Evolutionary conservation across 2,329 filamentous ascomycete genomes (phyloP).

Genomic region (Colletotrichum plurivorum): DNA sequence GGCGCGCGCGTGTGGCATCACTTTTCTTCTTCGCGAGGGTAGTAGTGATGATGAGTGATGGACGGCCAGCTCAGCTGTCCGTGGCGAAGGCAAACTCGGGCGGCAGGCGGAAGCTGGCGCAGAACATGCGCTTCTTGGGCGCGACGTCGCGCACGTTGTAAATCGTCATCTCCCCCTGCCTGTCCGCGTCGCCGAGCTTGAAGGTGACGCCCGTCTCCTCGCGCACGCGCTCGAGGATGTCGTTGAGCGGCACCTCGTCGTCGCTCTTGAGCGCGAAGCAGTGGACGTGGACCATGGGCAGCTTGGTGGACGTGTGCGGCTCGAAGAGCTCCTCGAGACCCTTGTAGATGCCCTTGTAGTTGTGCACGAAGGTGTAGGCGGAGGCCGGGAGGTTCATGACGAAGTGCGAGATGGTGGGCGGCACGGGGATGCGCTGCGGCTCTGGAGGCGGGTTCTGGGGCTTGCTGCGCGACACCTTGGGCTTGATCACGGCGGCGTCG

Average conservation of each 20-base stretch:
- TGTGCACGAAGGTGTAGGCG: conserved; percentile 84
- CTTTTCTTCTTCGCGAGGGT: no score
- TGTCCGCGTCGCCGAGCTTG: conserved; percentile 60
- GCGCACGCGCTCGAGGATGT: conserved; percentile 59
- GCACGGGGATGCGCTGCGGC: conserved; percentile 67
- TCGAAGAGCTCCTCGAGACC: conserved; percentile 76
- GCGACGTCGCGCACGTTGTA: conserved; percentile 88
- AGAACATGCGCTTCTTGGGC: conserved; percentile 97
- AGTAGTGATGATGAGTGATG: no score
- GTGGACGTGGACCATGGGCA: conserved; percentile 94
- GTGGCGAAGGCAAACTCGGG: conserved; percentile 82
- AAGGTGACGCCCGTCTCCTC: conserved; percentile 58
- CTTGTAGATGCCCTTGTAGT: conserved; percentile 86
- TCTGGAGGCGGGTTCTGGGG: conserved; percentile 52
- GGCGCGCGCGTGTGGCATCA: background rate
- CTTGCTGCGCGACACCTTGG: conserved; percentile 59
- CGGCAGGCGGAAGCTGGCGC: conserved; percentile 91
- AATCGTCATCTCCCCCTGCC: conserved; percentile 67
- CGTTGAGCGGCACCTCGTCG: conserved; percentile 74
- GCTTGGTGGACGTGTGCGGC: conserved; percentile 68
- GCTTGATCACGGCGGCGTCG: conserved; percentile 68
- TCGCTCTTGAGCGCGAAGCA: conserved; percentile 91
- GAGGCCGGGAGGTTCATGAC: conserved; percentile 98
- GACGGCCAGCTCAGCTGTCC: conserved; percentile 8
- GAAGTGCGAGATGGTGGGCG: conserved; percentile 88